Evolutionary conservation across 2,329 filamentous ascomycete species (phyloP).

Genomic region (Neofusicoccum kwambonambiense): DNA sequence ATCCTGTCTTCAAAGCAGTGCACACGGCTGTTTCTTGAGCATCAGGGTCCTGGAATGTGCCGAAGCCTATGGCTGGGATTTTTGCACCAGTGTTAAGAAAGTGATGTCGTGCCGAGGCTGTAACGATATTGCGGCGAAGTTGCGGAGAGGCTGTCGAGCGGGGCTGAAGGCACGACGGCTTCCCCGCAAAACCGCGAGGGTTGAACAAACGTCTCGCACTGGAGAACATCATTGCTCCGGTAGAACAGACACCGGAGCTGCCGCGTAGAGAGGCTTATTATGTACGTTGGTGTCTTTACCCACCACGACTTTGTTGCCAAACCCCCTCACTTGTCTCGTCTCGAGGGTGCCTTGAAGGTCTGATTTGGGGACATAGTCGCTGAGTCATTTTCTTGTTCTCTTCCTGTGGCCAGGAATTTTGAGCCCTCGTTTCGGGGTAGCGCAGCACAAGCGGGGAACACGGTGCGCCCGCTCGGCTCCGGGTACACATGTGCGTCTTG

Average conservation of each 20-base stretch:
- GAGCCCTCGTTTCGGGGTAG: neutral
- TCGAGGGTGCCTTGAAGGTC: neutral
- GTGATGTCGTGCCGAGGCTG: conserved; percentile 24
- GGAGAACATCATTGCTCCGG: too few species aligned
- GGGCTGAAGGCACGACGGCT: conserved; percentile 25
- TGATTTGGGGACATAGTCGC: too few species aligned
- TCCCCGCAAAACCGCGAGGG: too few species aligned
- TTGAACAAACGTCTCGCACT: too few species aligned
- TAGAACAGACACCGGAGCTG: too few species aligned
- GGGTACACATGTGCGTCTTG: too few species aligned
- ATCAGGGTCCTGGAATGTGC: conserved; percentile 35
- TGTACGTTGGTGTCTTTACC: too few species aligned
- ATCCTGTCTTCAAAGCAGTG: conserved; percentile 37
- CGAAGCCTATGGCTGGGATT: conserved; percentile 27
- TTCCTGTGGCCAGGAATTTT: neutral
- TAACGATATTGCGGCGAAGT: conserved; percentile 32
- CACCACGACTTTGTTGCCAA: too few species aligned
- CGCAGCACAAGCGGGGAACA: neutral
- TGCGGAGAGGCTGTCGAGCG: conserved; percentile 19
- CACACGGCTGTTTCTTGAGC: conserved; percentile 39
- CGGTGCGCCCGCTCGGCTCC: neutral
- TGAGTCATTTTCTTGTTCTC: neutral
- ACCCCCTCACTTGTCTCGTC: neutral
- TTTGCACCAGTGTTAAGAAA: conserved; percentile 13
- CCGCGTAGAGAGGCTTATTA: too few species aligned